Evolutionary conservation across 208 protist species (phyloP), one percentile per base, ranked within the genome.

Genomic region (Acanthamoeba healyi): DNA sequence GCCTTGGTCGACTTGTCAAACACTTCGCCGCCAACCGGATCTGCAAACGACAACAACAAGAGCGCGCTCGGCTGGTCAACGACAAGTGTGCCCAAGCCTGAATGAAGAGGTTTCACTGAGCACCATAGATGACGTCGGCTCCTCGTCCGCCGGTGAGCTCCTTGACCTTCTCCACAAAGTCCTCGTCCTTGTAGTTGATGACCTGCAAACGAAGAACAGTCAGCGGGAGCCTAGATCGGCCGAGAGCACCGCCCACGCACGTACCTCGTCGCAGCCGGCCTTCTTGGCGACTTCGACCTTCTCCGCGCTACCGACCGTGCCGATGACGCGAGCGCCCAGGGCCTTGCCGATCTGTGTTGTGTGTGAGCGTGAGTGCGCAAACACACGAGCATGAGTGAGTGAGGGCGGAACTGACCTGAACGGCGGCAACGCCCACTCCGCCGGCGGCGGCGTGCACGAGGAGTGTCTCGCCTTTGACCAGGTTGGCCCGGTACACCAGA

Each of bases 61-160:
- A 65, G 58, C n/a, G n/a, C n/a, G n/a, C n/a, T n/a, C n/a, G n/a
- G n/a, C n/a, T n/a, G n/a, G n/a, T 49, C 44, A 49, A 49, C 4
- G 12, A 12, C 4, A 4, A 72, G 34, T 72, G 4, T 29, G 14
- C 7, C 7, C n/a, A 4, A 72, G 34, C n/a, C 63, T 72, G 34
- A 10, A 38, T 72, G 29, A 49, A 15, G 44, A 15, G 12, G 44
- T 4, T 19, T 4, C 34, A 38, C 4, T 72, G 63, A 19, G n/a
- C 14, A 91, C 67, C 89, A 86, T 86, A 93, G 44, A 93, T 86
- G 42, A 93, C 89, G 36, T 93, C 89, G 10, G 77, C 89, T 44
- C 89, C 89, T 56, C 51, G 36, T 19, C 77, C 51, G 24, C 90
- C 54, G 19, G 89, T 93, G 51, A 93, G 67, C 89, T 93, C 51